A percentile compares a stretch with the other conserved stretches of the same genome.
phyloP scores from a whole-genome alignment of 148 eudicot species.

The Rhododendron ovatum region DNA sequence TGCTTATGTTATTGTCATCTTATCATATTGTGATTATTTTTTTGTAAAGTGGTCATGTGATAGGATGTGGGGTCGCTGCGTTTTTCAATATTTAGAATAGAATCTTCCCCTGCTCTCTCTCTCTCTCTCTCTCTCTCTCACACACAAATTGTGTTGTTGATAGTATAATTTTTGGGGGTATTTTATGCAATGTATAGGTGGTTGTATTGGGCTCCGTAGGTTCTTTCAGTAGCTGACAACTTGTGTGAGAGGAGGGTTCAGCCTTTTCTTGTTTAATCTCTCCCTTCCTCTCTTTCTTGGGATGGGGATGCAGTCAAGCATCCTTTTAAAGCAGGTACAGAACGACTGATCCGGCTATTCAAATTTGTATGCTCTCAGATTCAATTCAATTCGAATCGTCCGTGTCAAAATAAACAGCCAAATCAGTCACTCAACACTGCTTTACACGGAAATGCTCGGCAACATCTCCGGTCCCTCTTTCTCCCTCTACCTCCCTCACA shows the following conservation, averaged over 20 bases:
- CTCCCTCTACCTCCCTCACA: too few relatives aligned
- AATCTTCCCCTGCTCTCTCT: constrained; percentile 49
- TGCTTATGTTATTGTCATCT: constrained; percentile 12
- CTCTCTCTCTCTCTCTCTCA: constrained; percentile 1
- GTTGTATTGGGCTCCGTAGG: constrained; percentile 8
- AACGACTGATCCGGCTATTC: too few relatives aligned
- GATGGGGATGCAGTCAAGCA: too few relatives aligned
- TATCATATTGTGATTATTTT: constrained; percentile 8
- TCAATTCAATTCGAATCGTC: too few relatives aligned
- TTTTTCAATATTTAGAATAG: constrained; percentile 47
- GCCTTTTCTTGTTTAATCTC: constrained; percentile 5
- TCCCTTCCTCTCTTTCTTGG: neutral
- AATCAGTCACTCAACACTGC: too few relatives aligned
- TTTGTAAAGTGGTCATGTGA: constrained; percentile 44
- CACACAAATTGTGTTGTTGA: neutral
- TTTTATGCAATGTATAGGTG: neutral
- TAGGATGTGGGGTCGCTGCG: constrained; percentile 30
- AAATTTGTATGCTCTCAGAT: too few relatives aligned
- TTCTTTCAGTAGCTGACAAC: constrained; percentile 6
- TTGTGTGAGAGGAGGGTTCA: neutral
- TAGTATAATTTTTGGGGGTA: neutral
- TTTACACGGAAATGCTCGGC: too few relatives aligned
- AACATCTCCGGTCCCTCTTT: too few relatives aligned
- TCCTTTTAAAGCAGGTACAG: too few relatives aligned
- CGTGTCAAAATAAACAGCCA: too few relatives aligned